Evolutionary conservation across 1,284 basidiomycete genomes (phyloP).

Genomic region (Violaceomyces palustris): DNA sequence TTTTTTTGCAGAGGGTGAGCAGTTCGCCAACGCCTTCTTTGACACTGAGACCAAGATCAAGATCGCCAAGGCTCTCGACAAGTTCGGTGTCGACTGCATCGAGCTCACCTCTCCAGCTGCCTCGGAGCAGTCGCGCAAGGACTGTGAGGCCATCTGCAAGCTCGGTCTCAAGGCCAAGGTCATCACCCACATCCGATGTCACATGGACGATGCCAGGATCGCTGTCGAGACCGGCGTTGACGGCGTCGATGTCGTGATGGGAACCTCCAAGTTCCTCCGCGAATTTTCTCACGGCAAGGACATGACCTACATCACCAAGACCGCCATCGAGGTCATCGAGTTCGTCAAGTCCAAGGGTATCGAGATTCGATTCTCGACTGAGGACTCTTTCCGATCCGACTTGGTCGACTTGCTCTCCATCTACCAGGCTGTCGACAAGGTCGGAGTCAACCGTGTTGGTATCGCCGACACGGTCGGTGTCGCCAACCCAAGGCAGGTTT

Average conservation of each 20-base stretch:
- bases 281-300: constrained; percentile 99
- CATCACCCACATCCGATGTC: constrained; percentile 97
- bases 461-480: constrained; percentile 99
- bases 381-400: constrained; percentile 99
- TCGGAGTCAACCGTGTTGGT: constrained; percentile 97
- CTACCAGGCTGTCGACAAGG: constrained; percentile 99
- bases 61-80: constrained; percentile 72
- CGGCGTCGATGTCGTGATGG: constrained; percentile 98
- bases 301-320: constrained; percentile 99
- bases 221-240: constrained; percentile 97
- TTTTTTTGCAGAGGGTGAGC: constrained; percentile 68
- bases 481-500: constrained; percentile 96
- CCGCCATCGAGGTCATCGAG: constrained; percentile 91
- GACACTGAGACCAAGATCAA: constrained; percentile 99
- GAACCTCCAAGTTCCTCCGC: constrained; percentile 95
- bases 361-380: constrained; percentile 98
- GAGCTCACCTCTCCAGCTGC: constrained; percentile 98
- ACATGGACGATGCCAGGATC: constrained; percentile 99
- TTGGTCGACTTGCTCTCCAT: constrained; percentile 97
- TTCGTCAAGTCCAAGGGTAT: constrained; percentile 99
- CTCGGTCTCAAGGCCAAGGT: constrained; percentile 95
- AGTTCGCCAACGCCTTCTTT: constrained; percentile 99
- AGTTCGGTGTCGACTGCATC: constrained; percentile 90
- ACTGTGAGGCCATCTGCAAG: constrained; percentile 99
- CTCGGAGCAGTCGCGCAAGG: constrained; percentile 86